Evolutionary conservation across 2,329 filamentous ascomycete species (phyloP), one percentile per base, ranked within the genome.

Genomic region (Aspergillus awamori): DNA sequence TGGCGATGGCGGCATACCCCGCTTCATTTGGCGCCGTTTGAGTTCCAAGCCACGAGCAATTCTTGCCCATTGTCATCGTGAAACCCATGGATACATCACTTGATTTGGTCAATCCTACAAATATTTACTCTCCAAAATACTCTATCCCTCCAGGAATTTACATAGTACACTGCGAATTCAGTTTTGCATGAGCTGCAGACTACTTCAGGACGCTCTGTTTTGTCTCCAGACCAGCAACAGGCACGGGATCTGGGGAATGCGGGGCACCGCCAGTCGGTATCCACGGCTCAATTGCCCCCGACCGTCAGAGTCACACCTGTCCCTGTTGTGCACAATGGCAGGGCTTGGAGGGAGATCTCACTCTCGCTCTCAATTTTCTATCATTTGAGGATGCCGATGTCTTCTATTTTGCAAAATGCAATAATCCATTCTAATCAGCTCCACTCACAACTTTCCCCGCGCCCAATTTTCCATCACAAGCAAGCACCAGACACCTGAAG

Each of bases 181-280:
- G 13, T 11, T 13, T 11, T 13, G 5, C 10, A 36, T 10, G 1
- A 36, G 5, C 5, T 36, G 33, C 33, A 15, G 11, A 36, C 5
- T 36, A 36, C 33, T 36, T 45, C 17, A 11, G 1, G 41, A 22
- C 8, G 5, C 3, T 8, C 1, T 45, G 17, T 41, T 41, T 24
- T 39, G 22, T 41, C 22, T 53, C 52, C 52, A 39, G 36, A 43
- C 52, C 1, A 11, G 52, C n/a, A 11, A 30, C 26, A 39, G 33
- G 20, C 52, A 53, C 52, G 52, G 52, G 52, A 53, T 53, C 33
- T 38, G 52, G 52, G 52, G 52, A 53, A 41, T 53, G 52, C 52
- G 52, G 52, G 52, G 52, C 39, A 41, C 33, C 30, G 33, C 33
- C 30, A 38, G 7, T 36, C 33, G 33, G 33, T 36, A 39, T 45